These are phyloP conservation scores for Amphirosellinia nigrospora DNA, from an alignment of 495 filamentous ascomycete genomes.

Conservation along the genomic window DNA sequence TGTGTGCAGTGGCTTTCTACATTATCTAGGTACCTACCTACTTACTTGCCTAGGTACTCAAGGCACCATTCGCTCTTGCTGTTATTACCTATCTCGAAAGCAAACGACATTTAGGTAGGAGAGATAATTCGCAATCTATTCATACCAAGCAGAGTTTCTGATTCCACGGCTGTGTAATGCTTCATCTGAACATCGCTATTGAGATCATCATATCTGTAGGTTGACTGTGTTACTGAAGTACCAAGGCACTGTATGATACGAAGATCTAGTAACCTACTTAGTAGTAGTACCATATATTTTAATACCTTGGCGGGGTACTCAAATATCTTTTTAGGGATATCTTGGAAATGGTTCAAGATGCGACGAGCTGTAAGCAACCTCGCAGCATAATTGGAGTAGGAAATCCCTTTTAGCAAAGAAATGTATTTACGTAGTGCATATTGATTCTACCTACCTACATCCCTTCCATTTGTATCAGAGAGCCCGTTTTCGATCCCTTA, in stretches of 20 bases:
- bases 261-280: background rate
- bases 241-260: background rate
- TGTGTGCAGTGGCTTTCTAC: conserved; percentile 8
- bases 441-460: background rate
- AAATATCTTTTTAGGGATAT: background rate
- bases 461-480: background rate
- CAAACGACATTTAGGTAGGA: background rate
- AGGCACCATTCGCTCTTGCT: background rate
- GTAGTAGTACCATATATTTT: background rate
- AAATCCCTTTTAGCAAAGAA: no score
- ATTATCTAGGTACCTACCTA: no score
- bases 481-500: background rate
- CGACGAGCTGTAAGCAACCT: conserved; percentile 3
- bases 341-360: background rate
- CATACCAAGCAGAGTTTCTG: background rate
- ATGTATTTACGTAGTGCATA: no score
- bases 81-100: no score
- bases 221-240: background rate
- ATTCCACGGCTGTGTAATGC: background rate
- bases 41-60: no score
- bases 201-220: background rate
- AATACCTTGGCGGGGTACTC: background rate
- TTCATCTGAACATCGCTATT: background rate
- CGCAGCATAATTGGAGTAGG: no score
- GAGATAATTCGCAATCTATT: background rate